Conservation (phyloP, 2,329 filamentous ascomycete species). For the Sclerotinia minor region DNA sequence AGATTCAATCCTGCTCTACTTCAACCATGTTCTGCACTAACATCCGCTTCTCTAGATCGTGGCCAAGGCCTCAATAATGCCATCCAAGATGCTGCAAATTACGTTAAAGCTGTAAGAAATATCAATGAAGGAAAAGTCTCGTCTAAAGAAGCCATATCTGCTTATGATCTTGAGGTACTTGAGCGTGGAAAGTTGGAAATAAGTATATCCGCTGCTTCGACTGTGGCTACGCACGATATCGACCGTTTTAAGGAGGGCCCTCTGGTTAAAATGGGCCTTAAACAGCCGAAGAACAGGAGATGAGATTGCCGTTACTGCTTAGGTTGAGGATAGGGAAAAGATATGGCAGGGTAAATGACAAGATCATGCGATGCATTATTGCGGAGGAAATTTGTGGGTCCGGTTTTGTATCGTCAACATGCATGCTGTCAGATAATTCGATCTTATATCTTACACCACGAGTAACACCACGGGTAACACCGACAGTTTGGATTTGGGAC, state of each 20-base stretch:
- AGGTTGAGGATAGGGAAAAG: not conserved
- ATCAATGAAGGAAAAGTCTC: conserved; percentile 6
- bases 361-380: too few species aligned
- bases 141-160: not conserved
- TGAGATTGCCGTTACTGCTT: not conserved
- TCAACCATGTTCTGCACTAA: not conserved
- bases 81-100: conserved; percentile 20
- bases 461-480: too few species aligned
- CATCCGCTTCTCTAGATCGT: conserved; percentile 2
- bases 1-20: not conserved
- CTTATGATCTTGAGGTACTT: conserved; percentile 13
- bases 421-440: too few species aligned
- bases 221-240: conserved; percentile 2
- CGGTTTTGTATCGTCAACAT: too few species aligned
- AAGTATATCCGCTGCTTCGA: conserved; percentile 3
- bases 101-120: conserved; percentile 4
- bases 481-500: too few species aligned
- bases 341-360: not conserved
- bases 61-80: conserved; percentile 25
- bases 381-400: too few species aligned
- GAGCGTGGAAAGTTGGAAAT: conserved; percentile 16
- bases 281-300: not conserved
- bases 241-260: conserved; percentile 9
- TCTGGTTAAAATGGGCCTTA: conserved; percentile 10
- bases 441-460: too few species aligned